Evolutionary conservation across 768 basidiomycete genomes (phyloP), one percentile per base, ranked within the genome.

Genomic region (Pleurotus cornucopiae): DNA sequence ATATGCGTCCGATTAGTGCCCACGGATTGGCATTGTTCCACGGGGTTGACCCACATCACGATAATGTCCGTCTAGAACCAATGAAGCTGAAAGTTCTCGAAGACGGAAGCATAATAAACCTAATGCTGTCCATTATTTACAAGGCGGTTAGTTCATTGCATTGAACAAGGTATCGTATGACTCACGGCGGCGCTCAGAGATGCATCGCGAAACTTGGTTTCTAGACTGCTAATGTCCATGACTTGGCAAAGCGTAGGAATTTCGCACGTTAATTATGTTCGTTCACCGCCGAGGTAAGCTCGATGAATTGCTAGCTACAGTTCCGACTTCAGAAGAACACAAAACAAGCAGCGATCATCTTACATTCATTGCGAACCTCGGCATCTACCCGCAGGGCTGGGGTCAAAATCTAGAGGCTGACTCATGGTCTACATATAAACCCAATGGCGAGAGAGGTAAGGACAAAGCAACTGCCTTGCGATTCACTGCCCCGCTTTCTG

Each of bases 401-500:
- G 38, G n/a, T 41, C 16, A 41, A 39, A 40, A 16, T 16, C 34
- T 39, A 39, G 7, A 13, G 12, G 14, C 38, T 20, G 51, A 18
- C 9, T n/a, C 18, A 41, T n/a, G 38, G n/a, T n/a, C 51, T 40
- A 41, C 41, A 53, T 44, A 53, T 39, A 38, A 39, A 38, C 23
- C 46, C 13, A 47, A 23, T 20, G 18, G 23, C 13, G 51, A n/a
- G n/a, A 12, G 39, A 12, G 39, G 41, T 40, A 14, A n/a, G 38
- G n/a, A 21, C 6, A 6, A 51, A 37, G 38, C 18, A 3, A 53
- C 20, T 39, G 49, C 54, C 58, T 61, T 54, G 47, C 52, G 47
- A 60, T 57, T 55, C 4, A 38, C 30, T 37, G 39, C 18, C 12
- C 7, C 26, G 18, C 46, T 26, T 58, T 62, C 58, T 56, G 52